Conservation (phyloP, 805 yeast species). For the Candida methanosorbosa region DNA sequence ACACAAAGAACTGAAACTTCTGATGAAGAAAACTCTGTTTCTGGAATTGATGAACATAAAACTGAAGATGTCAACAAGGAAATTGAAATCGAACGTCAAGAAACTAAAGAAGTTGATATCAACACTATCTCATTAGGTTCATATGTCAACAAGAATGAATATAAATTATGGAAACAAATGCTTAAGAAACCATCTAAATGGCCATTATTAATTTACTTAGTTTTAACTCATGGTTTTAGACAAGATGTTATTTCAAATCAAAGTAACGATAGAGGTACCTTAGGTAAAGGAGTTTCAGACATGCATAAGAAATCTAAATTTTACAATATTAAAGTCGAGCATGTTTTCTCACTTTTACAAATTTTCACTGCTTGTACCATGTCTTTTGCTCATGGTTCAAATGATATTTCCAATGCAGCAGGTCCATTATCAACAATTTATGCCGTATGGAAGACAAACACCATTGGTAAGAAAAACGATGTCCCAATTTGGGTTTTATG, state of each 20-base stretch:
- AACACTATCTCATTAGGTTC: conserved; percentile 2
- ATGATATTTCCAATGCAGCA: conserved; percentile 70
- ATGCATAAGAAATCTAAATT: conserved; percentile 54
- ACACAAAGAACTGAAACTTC: conserved; percentile 3
- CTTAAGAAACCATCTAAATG: conserved; percentile 40
- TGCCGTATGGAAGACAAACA: conserved; percentile 48
- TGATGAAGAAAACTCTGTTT: conserved; percentile 1
- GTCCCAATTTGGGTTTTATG: conserved; percentile 69
- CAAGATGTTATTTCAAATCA: conserved; percentile 53
- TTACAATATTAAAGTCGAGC: conserved; percentile 66
- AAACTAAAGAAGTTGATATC: conserved; percentile 16
- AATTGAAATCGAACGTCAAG: conserved; percentile 9
- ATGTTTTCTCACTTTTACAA: conserved; percentile 58
- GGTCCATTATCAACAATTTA: conserved; percentile 68
- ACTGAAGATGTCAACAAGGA: conserved; percentile 6
- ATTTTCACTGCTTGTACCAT: conserved; percentile 68
- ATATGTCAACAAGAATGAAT: conserved; percentile 9
- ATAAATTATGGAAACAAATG: conserved; percentile 28
- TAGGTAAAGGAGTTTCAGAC: conserved; percentile 37
- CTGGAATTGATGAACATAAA: conserved; percentile 6
- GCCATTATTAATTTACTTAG: conserved; percentile 41
- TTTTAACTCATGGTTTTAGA: conserved; percentile 50
- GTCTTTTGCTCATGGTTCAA: conserved; percentile 80
- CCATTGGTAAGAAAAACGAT: conserved; percentile 35
- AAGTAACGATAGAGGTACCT: conserved; percentile 25